Base-by-base conservation (phyloP, 768 basidiomycete species). In the Dioszegia aurantiaca region DNA sequence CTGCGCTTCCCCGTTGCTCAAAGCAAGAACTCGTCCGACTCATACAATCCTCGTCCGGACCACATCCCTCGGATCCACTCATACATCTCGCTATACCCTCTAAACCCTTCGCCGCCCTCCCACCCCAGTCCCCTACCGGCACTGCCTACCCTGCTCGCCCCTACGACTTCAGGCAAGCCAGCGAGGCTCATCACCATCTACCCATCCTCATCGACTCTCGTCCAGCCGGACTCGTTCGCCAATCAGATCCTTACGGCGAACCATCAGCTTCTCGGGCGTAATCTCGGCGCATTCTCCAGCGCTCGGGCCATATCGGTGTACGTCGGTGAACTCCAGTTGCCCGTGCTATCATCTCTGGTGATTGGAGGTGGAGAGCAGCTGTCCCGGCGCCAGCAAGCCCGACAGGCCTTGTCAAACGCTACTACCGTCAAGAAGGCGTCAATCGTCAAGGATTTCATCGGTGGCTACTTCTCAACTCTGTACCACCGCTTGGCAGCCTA, bases 61-160 rank as follows among this genome's bases (percentile, higher is more conserved):
- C 67, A 67, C 37, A 36, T 67, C 23, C 72, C 74, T 4, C 63
- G 64, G 26, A 68, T 75, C 55, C 68, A 72, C 58, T 61, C 74
- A 2, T 71, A 73, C 61, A 41, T 75, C 27, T 75, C 74, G 19
- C 64, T 75, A 0, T 75, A 75, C 57, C 70, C 74, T 1, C 67
- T 75, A 11, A 61, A 73, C 43, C 72, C 74, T 21, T 60, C 61
- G 10, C 72, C 72, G 3, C 65, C 70, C 10, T 61, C 64, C 11
- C 70, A 71, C 27, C 65, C 69, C 1, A 61, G 61, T 11, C 58
- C 62, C 17, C 63, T 75, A 8, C 74, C 74, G 12, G 74, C 74
- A 11, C 56, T 75, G 17, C 74, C 74, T 0, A 65, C 68, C 5
- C 62, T 75, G 14, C 53, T 75, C 17, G 54, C 63, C 1, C 62